These are phyloP conservation scores for Podospora conica DNA, from an alignment of 495 filamentous ascomycete genomes.

Conservation along the genomic window DNA sequence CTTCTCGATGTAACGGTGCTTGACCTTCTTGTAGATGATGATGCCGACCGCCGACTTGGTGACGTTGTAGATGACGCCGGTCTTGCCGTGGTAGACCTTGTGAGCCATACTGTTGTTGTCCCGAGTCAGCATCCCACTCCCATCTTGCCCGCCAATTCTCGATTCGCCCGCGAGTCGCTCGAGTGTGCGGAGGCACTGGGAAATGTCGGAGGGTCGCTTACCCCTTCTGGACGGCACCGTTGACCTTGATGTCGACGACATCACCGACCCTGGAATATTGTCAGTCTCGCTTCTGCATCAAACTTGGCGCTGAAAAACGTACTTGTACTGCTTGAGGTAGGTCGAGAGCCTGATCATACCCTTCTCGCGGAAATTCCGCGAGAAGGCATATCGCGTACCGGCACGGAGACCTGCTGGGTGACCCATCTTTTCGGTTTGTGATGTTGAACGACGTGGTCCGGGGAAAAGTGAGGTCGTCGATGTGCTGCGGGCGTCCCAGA, in stretches of 20 bases:
- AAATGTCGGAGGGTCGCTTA: slow-evolving; percentile 18
- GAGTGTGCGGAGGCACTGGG: no score
- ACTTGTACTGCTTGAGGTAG: slow-evolving; percentile 89
- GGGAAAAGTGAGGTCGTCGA: slow-evolving; percentile 31
- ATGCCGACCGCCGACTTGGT: slow-evolving; percentile 94
- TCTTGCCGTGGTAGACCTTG: slow-evolving; percentile 99
- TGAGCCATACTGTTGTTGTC: slow-evolving; percentile 73
- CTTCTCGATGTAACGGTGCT: slow-evolving; percentile 99
- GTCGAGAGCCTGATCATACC: slow-evolving; percentile 85
- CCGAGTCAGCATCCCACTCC: slow-evolving; percentile 21
- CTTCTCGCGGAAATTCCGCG: slow-evolving; percentile 85
- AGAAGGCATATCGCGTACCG: slow-evolving; percentile 96
- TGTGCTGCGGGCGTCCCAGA: slow-evolving; percentile 27
- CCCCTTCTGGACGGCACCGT: slow-evolving; percentile 97
- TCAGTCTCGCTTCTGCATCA: slow-evolving; percentile 23
- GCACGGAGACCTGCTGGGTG: slow-evolving; percentile 91
- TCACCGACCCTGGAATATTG: slow-evolving; percentile 71
- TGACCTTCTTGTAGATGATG: slow-evolving; percentile 97
- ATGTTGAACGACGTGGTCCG: slow-evolving; percentile 32
- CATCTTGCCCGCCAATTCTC: not conserved
- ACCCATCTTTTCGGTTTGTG: slow-evolving; percentile 65
- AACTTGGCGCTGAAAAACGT: slow-evolving; percentile 23
- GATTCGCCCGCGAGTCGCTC: not conserved
- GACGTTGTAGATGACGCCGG: slow-evolving; percentile 95
- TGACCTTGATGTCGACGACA: slow-evolving; percentile 93